Evolutionary conservation across 305 asterid species (phyloP).

Genomic region (Fraxinus albicans): DNA sequence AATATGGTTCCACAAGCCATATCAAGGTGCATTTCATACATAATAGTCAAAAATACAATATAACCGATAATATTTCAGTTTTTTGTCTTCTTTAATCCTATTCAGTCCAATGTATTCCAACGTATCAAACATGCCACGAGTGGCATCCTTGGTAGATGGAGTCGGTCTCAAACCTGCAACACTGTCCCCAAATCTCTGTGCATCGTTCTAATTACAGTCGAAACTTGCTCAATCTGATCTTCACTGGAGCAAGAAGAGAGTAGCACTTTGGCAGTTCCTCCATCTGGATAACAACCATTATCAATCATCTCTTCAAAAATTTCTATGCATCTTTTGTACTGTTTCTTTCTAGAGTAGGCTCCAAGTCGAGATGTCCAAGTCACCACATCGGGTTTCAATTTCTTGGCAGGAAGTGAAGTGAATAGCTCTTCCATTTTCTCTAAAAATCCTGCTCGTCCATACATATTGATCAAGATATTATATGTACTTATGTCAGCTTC

Average conservation of each 20-base stretch:
- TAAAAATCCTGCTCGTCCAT: constrained; percentile 68
- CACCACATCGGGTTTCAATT: constrained; percentile 60
- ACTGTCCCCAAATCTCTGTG: constrained; percentile 36
- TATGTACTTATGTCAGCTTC: constrained; percentile 70
- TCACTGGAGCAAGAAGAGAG: constrained; percentile 69
- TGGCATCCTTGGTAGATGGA: neutral
- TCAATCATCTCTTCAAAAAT: constrained; percentile 93
- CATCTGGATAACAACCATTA: constrained; percentile 77
- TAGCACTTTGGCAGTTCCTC: constrained; percentile 77
- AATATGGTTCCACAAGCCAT: neutral
- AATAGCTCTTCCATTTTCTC: constrained; percentile 75
- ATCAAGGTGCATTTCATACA: neutral
- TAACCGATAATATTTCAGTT: neutral
- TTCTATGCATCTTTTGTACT: constrained; percentile 57
- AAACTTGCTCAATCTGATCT: constrained; percentile 72
- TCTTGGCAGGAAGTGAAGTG: constrained; percentile 40
- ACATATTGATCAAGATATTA: constrained; percentile 69
- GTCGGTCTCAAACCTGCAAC: constrained; percentile 24
- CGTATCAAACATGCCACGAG: neutral
- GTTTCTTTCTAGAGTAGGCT: constrained; percentile 76
- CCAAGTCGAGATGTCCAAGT: constrained; percentile 83
- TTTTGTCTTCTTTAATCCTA: neutral
- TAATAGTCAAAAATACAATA: neutral
- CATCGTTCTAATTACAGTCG: constrained; percentile 65
- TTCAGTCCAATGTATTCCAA: neutral